Evolutionary conservation across 495 filamentous ascomycete genomes (phyloP).

Genomic region (Paragyromitra xinjiangensis): DNA sequence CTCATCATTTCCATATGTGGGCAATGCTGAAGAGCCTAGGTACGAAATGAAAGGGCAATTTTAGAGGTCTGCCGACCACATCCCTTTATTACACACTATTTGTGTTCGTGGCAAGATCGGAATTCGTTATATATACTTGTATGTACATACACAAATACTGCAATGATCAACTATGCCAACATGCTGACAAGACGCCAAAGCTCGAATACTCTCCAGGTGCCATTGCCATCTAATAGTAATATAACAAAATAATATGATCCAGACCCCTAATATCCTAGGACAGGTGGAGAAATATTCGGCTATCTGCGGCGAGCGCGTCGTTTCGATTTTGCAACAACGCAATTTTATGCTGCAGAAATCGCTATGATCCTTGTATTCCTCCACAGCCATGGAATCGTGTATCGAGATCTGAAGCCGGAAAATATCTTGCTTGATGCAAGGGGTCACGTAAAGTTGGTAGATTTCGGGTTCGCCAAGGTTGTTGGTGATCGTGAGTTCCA

Average conservation of each 20-base stretch:
- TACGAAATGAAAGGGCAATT: conserved; percentile 83
- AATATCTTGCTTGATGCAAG: conserved; percentile 92
- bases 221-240: neutral
- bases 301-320: conserved; percentile 86
- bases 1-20: conserved; percentile 11
- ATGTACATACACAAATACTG: conserved; percentile 57
- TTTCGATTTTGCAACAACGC: conserved; percentile 84
- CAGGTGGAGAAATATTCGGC: conserved; percentile 91
- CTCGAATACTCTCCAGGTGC: conserved; percentile 57
- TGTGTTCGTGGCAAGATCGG: conserved; percentile 87
- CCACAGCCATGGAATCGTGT: conserved; percentile 89
- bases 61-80: conserved; percentile 88
- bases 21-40: conserved; percentile 37
- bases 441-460: conserved; percentile 95
- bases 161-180: conserved; percentile 11
- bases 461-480: conserved; percentile 96
- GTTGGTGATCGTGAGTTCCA: conserved; percentile 66
- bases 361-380: conserved; percentile 90
- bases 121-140: conserved; percentile 93
- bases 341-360: conserved; percentile 96
- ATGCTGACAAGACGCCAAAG: conserved; percentile 49
- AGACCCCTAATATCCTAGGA: conserved; percentile 32
- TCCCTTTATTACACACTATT: conserved; percentile 92
- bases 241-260: neutral
- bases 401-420: conserved; percentile 95